A percentile compares a stretch with the other conserved stretches of the same genome.
Evolutionary conservation across 208 protist species (phyloP).

Genomic region (Endotrypanum monterogeii): DNA sequence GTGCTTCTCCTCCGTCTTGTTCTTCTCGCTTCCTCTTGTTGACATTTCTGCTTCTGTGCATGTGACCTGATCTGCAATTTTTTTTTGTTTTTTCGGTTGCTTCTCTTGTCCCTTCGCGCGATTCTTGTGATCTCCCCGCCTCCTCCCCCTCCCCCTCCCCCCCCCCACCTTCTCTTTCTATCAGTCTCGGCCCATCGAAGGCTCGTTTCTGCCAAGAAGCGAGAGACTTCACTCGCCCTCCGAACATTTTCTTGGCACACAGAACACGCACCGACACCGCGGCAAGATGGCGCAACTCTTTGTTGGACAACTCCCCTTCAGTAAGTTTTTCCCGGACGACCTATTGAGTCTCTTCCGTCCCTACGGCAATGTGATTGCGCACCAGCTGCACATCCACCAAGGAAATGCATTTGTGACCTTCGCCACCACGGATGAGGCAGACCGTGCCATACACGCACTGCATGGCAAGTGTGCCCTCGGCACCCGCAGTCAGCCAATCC

Average conservation of each 20-base stretch:
- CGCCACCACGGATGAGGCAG: constrained; percentile 60
- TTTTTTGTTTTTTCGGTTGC: too few relatives aligned
- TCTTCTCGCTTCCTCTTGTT: neutral
- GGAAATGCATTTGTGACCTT: constrained; percentile 76
- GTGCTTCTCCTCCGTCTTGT: neutral
- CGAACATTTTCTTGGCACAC: neutral
- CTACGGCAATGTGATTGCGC: constrained; percentile 39
- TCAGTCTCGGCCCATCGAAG: too few relatives aligned
- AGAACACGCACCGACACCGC: neutral
- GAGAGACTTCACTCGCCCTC: too few relatives aligned
- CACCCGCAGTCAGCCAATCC: constrained; percentile 56
- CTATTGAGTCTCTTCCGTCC: constrained; percentile 40
- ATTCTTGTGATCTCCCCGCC: neutral
- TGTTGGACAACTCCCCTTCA: constrained; percentile 49
- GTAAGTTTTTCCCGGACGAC: constrained; percentile 51
- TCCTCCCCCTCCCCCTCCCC: neutral
- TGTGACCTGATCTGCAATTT: too few relatives aligned
- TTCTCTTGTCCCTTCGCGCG: too few relatives aligned
- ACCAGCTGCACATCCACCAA: constrained; percentile 42
- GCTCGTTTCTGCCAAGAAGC: neutral
- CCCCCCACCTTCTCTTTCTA: too few relatives aligned
- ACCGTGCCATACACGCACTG: constrained; percentile 65
- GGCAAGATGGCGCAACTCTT: constrained; percentile 39
- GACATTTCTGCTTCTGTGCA: too few relatives aligned
- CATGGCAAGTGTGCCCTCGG: constrained; percentile 66